These are phyloP conservation scores for Phytophthora aleatoria DNA, from an alignment of 352 stramenopile genomes.

Conservation along the genomic window DNA sequence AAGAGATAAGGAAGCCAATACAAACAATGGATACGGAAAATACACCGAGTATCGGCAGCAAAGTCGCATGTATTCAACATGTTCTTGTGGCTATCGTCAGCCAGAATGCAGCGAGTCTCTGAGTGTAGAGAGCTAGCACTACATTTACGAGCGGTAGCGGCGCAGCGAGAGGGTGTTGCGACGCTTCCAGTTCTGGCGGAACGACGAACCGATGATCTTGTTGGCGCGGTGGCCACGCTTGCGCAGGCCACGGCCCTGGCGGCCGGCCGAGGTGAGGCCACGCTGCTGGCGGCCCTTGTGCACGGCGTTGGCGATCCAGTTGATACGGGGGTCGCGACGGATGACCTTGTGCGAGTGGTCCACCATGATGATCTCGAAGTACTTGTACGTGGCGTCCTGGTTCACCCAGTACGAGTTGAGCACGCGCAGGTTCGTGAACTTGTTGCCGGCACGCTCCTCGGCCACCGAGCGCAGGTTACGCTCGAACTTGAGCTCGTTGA, in stretches of 20 bases:
- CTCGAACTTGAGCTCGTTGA: slow-evolving; percentile 99
- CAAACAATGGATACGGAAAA: slow-evolving; percentile 11
- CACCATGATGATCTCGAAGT: slow-evolving; percentile 99
- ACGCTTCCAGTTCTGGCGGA: slow-evolving; percentile 97
- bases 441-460: slow-evolving; percentile 98
- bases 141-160: slow-evolving; percentile 95
- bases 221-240: slow-evolving; percentile 99
- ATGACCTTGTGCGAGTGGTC: slow-evolving; percentile 98
- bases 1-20: neutral
- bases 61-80: slow-evolving; percentile 51
- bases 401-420: slow-evolving; percentile 99
- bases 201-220: slow-evolving; percentile 98
- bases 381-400: slow-evolving; percentile 99
- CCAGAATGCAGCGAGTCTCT: slow-evolving; percentile 37
- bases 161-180: slow-evolving; percentile 98
- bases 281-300: slow-evolving; percentile 99
- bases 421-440: slow-evolving; percentile 98
- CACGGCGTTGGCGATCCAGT: slow-evolving; percentile 99
- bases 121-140: slow-evolving; percentile 25
- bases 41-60: slow-evolving; percentile 37
- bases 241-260: slow-evolving; percentile 96
- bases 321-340: slow-evolving; percentile 98
- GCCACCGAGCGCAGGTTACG: slow-evolving; percentile 98
- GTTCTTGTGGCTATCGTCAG: slow-evolving; percentile 24
- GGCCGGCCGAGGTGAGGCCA: slow-evolving; percentile 98